phyloP scores from a whole-genome alignment of 2,329 filamentous ascomycete species.

The Cytospora chrysosperma region DNA sequence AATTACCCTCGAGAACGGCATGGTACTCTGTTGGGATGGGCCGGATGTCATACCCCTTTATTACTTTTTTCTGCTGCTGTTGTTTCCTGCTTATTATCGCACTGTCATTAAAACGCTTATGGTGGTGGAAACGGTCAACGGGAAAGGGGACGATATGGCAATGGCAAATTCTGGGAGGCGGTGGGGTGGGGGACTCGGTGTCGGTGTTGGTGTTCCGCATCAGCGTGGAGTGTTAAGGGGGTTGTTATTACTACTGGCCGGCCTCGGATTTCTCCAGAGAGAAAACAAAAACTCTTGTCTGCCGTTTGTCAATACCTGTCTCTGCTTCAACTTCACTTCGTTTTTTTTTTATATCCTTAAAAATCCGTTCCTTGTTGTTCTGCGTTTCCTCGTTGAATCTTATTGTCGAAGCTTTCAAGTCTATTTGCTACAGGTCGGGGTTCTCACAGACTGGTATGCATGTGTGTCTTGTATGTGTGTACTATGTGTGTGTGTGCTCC shows the following conservation, averaged over 20 bases:
- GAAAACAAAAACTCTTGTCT: background rate
- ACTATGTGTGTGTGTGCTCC: background rate
- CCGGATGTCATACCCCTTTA: conserved; percentile 21
- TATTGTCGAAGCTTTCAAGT: background rate
- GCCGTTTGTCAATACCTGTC: background rate
- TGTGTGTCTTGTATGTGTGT: background rate
- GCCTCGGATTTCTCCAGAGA: conserved; percentile 1
- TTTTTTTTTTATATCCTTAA: background rate
- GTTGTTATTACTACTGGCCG: conserved; percentile 16
- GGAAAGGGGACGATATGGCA: conserved; percentile 15
- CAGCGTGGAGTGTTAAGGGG: conserved; percentile 19
- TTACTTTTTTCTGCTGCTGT: conserved; percentile 18
- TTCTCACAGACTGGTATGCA: background rate
- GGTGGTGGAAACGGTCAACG: conserved; percentile 7
- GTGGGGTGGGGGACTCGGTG: conserved; percentile 2
- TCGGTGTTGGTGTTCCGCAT: conserved; percentile 20
- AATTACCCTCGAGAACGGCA: conserved; percentile 12
- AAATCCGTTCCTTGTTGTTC: background rate
- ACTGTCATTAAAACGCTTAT: conserved; percentile 14
- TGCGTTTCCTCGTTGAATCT: background rate
- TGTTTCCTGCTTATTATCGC: conserved; percentile 18
- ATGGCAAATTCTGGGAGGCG: conserved; percentile 5
- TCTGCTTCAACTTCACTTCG: background rate
- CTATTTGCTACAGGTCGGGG: background rate
- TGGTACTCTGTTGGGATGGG: conserved; percentile 11